Evolutionary conservation across 2,329 filamentous ascomycete species (phyloP).

Genomic region (Fusarium clavum): DNA sequence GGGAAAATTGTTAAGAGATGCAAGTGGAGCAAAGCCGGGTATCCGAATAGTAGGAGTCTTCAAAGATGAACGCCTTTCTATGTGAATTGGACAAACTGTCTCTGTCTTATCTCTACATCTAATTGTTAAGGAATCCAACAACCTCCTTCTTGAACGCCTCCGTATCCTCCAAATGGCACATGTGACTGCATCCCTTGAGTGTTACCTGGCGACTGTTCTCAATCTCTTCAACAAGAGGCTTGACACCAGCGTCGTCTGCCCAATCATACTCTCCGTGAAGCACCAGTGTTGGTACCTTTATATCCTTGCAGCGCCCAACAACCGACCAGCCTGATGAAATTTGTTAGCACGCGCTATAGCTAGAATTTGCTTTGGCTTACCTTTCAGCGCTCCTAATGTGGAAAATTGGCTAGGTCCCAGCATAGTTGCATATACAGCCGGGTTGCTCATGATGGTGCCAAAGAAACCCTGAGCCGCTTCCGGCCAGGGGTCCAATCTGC

Average conservation of each 20-base stretch:
- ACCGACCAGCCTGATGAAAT: constrained; percentile 2
- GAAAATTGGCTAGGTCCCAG: constrained; percentile 7
- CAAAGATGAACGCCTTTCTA: background rate
- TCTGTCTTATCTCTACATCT: background rate
- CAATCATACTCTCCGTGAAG: constrained; percentile 12
- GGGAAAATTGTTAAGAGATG: background rate
- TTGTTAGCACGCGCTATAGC: background rate
- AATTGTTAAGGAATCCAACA: constrained; percentile 1
- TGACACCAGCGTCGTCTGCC: constrained; percentile 6
- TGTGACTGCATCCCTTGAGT: constrained; percentile 10
- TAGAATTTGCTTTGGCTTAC: background rate
- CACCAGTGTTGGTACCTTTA: constrained; percentile 2
- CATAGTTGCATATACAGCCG: constrained; percentile 9
- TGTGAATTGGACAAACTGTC: background rate
- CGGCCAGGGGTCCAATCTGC: constrained; percentile 2
- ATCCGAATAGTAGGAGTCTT: background rate
- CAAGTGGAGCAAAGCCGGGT: background rate
- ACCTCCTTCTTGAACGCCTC: constrained; percentile 16
- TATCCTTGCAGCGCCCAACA: constrained; percentile 6
- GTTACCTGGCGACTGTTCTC: constrained; percentile 6
- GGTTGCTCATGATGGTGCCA: background rate
- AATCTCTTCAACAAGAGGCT: constrained; percentile 8
- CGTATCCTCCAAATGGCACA: constrained; percentile 3
- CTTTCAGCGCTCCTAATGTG: constrained; percentile 4
- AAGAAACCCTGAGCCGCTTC: constrained; percentile 9